Evolutionary conservation across 352 stramenopile species (phyloP).

Genomic region (Pythium periplocum): DNA sequence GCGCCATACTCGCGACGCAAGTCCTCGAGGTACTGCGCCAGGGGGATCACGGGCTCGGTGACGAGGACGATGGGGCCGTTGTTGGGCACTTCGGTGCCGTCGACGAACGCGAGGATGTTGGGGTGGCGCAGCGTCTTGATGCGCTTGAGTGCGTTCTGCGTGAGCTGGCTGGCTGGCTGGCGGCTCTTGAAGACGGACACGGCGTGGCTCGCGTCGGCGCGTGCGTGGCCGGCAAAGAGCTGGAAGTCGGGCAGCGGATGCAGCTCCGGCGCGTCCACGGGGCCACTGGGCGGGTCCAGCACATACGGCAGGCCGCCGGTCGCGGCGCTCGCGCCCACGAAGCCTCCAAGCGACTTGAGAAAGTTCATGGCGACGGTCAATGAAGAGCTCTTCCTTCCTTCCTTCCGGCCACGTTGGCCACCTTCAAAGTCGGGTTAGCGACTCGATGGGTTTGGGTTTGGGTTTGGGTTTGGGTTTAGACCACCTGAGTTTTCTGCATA

Average conservation of each 20-base stretch:
- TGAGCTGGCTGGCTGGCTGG: constrained; percentile 65
- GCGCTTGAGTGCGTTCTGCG: constrained; percentile 89
- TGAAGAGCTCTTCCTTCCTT: no score
- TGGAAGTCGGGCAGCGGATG: constrained; percentile 71
- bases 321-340: constrained; percentile 55
- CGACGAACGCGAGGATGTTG: constrained; percentile 89
- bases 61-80: constrained; percentile 91
- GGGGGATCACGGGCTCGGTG: constrained; percentile 90
- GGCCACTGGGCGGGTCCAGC: constrained; percentile 32
- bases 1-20: constrained; percentile 55
- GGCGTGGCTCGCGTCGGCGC: constrained; percentile 59
- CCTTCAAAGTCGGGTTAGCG: not conserved
- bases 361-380: constrained; percentile 71
- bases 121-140: constrained; percentile 94
- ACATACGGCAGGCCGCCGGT: constrained; percentile 72
- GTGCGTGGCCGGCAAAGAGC: constrained; percentile 83
- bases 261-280: constrained; percentile 32
- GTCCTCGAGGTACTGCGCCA: constrained; percentile 86
- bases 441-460: not conserved
- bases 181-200: constrained; percentile 93
- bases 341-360: constrained; percentile 77
- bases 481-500: no score
- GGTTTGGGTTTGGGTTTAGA: no score
- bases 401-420: not conserved
- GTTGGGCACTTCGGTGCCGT: constrained; percentile 69